Conservation (phyloP, 345 rosid species). For the Heritiera littoralis region DNA sequence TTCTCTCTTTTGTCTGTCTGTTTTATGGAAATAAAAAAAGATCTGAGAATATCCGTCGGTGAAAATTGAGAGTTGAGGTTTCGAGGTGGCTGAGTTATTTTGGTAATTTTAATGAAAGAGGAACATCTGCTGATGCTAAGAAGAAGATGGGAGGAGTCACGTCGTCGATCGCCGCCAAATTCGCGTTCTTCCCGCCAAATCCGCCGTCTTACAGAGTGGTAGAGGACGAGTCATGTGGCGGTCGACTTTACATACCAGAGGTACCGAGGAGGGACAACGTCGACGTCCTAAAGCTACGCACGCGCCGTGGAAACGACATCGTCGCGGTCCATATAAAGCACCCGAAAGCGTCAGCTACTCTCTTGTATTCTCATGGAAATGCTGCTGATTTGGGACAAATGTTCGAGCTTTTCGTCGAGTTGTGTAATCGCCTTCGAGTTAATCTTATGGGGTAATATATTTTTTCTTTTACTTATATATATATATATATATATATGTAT, state of each 20-base stretch:
- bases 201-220: conserved; percentile 78
- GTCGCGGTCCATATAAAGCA: conserved; percentile 78
- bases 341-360: conserved; percentile 66
- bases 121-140: conserved; percentile 39
- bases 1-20: not conserved
- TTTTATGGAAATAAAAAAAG: not conserved
- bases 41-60: conserved; percentile 19
- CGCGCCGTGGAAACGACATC: conserved; percentile 74
- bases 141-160: conserved; percentile 90
- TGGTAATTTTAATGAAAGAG: conserved; percentile 36
- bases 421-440: conserved; percentile 77
- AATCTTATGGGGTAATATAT: conserved; percentile 85
- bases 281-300: conserved; percentile 73
- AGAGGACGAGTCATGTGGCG: conserved; percentile 46
- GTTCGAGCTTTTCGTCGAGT: conserved; percentile 88
- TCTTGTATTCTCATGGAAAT: conserved; percentile 95
- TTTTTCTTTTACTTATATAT: not conserved
- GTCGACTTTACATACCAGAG: conserved; percentile 54
- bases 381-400: conserved; percentile 97
- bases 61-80: conserved; percentile 5
- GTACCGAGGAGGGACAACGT: conserved; percentile 63
- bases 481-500: no score
- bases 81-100: not conserved
- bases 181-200: conserved; percentile 95
- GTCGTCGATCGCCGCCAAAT: conserved; percentile 94